A percentile compares a stretch with the other conserved stretches of the same genome.
phyloP scores from a whole-genome alignment of 805 yeast species.

The Barnettozyma sucrosica region DNA sequence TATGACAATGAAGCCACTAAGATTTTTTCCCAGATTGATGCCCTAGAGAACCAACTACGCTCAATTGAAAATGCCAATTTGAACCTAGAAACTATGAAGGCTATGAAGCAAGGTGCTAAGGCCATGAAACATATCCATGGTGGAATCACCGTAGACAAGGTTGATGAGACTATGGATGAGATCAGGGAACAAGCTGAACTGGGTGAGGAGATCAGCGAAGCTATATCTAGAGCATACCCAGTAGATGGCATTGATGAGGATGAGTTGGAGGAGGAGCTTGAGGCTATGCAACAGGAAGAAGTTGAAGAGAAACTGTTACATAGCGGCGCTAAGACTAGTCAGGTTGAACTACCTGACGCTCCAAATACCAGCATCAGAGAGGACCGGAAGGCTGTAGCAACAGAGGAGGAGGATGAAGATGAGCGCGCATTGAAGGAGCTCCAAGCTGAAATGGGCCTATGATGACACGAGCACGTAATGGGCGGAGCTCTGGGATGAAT shows the following conservation, averaged over 20 bases:
- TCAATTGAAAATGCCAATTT: slow-evolving; percentile 93
- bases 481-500: background rate
- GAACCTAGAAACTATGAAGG: slow-evolving; percentile 97
- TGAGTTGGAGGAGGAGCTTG: slow-evolving; percentile 12
- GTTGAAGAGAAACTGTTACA: slow-evolving; percentile 43
- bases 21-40: slow-evolving; percentile 81
- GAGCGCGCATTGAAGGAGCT: slow-evolving; percentile 74
- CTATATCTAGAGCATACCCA: slow-evolving; percentile 90
- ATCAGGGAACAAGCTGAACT: slow-evolving; percentile 94
- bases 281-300: slow-evolving; percentile 12
- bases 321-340: slow-evolving; percentile 28
- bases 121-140: slow-evolving; percentile 97
- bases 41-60: slow-evolving; percentile 81
- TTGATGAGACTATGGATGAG: slow-evolving; percentile 96
- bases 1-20: slow-evolving; percentile 72
- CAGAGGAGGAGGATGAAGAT: slow-evolving; percentile 81
- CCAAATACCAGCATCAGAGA: slow-evolving; percentile 31
- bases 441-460: slow-evolving; percentile 85
- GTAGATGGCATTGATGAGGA: slow-evolving; percentile 49
- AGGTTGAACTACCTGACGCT: slow-evolving; percentile 41
- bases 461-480: slow-evolving; percentile 12
- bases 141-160: slow-evolving; percentile 92
- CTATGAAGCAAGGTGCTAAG: slow-evolving; percentile 95
- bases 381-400: slow-evolving; percentile 28
- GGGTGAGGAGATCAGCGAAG: slow-evolving; percentile 93